Conservation (phyloP, 345 rosid species). For the Euclidium syriacum region DNA sequence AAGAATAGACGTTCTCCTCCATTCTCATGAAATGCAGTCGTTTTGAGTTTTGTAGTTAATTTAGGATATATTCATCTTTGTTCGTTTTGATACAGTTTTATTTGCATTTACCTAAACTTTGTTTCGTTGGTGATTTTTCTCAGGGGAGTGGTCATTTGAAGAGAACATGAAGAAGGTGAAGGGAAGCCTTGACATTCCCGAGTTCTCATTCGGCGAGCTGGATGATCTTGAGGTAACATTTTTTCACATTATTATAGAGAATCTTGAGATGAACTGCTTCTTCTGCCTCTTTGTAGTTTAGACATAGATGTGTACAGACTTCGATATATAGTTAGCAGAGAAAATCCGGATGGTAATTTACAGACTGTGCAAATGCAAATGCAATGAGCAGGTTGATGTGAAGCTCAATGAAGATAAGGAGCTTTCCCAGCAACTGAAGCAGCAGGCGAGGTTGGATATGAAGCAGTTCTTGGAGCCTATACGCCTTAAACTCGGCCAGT, state of each 20-base stretch:
- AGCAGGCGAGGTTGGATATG: slow-evolving; percentile 47
- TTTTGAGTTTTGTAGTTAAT: not conserved
- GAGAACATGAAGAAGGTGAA: slow-evolving; percentile 58
- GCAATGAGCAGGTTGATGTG: slow-evolving; percentile 49
- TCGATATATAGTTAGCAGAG: not conserved
- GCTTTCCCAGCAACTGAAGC: slow-evolving; percentile 49
- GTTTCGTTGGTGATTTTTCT: not conserved
- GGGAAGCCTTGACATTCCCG: slow-evolving; percentile 67
- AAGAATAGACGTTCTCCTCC: not conserved
- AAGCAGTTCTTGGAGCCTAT: slow-evolving; percentile 65
- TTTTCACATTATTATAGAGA: not conserved
- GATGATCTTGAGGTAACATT: slow-evolving; percentile 79
- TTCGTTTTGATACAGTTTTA: not conserved
- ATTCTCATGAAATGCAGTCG: not conserved
- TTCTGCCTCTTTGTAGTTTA: not conserved
- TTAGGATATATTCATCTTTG: not conserved
- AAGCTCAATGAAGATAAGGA: slow-evolving; percentile 54
- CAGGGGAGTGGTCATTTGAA: slow-evolving; percentile 77
- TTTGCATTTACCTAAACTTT: not conserved
- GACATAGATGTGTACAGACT: not conserved
- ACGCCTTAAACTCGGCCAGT: slow-evolving; percentile 60
- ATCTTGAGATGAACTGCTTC: not conserved
- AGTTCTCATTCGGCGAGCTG: slow-evolving; percentile 90
- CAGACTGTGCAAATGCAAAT: too few relatives aligned
- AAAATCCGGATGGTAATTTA: not conserved